Evolutionary conservation across 106 monocot genomes (phyloP), one percentile per base, ranked within the genome.

Genomic region (Posidonia australis): DNA sequence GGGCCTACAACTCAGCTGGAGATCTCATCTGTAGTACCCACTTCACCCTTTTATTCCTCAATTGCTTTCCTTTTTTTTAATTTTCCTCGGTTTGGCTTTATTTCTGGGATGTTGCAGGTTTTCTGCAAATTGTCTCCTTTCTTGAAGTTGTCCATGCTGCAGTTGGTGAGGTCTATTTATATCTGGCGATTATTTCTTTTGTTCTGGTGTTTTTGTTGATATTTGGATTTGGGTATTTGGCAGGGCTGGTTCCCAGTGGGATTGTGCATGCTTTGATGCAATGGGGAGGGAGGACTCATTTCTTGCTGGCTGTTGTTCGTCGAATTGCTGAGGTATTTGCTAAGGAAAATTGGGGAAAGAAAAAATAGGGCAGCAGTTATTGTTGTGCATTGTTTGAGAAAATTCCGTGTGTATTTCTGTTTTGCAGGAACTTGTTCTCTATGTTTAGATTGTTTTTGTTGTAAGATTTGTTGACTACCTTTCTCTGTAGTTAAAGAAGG

Each of bases 271-370:
- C 82, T 20, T 55, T 88, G 71, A 72, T 93, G 85, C 92, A 93
- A 69, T 88, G 85, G 92, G 88, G 88, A 69, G 92, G 92, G 64
- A 72, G 92, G 74, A 88, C 85, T 63, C 92, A 93, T 68, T 93
- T 93, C 74, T 67, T 88, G 69, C 74, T 93, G 23, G 88, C 92
- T 51, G 76, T 93, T 51, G 85, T 88, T 74, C 78, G 92, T 27
- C 75, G 80, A 58, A 88, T 93, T 59, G 30, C 57, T 0, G 92
- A 93, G 85, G 88, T 74, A 31, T 5, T 26, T 16, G 2, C n/a
- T 48, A 23, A 17, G 4, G 27, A 30, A 21, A 21, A 44, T 6
- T 17, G 13, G 61, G 20, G 36, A n/a, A n/a, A 62, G 17, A 42
- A 13, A 62, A 10, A 62, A 10, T 2, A 7, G 5, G 7, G 2